Evolutionary conservation across 169 alveolate genomes (phyloP), one percentile per base, ranked within the genome.

Genomic region (Fabrea salina): DNA sequence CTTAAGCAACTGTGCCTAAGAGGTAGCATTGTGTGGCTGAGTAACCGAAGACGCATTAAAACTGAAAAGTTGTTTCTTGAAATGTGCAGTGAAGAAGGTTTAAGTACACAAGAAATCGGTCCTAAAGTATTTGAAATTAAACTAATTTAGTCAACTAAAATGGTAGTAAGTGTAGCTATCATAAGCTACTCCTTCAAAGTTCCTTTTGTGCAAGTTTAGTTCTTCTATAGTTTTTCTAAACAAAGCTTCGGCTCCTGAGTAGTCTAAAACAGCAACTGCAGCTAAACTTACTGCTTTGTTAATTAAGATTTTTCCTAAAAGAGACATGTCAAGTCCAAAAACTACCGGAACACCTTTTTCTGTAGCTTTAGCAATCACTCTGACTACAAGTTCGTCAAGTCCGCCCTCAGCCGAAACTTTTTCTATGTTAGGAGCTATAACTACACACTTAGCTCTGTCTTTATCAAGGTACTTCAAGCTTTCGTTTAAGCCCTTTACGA

Each of bases 341-440:
- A 61, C 41, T 16, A 32, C 41, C 11, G 51, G 74, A 2, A 61
- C 32, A 3, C 39, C 39, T 13, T 61, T 7, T 33, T 16, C 39
- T 33, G 41, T 11, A 4, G 54, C 32, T 8, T 27, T 13, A 16
- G 11, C 74, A 16, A 61, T 27, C 11, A 61, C 30, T 37, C 39
- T 51, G 11, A 33, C 39, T 27, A 61, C 74, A 47, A 61, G 44
- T 1, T 30, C 44, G 25, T 61, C 74, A 11, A 61, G 25, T 13
- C 74, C 74, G 11, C 74, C 74, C 39, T 61, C 74, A 32, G 54
- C 50, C 11, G 16, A 25, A 1, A 61, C 74, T 61, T 37, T 61
- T 61, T 61, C 74, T 13, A 61, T 61, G 39, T 61, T 37, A 16
- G 74, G 74, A 61, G 74, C 74, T 13, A 61, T 61, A 1, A 61